These are phyloP conservation scores for Glarea lozoyensis DNA, from an alignment of 495 filamentous ascomycete genomes.

Conservation along the genomic window DNA sequence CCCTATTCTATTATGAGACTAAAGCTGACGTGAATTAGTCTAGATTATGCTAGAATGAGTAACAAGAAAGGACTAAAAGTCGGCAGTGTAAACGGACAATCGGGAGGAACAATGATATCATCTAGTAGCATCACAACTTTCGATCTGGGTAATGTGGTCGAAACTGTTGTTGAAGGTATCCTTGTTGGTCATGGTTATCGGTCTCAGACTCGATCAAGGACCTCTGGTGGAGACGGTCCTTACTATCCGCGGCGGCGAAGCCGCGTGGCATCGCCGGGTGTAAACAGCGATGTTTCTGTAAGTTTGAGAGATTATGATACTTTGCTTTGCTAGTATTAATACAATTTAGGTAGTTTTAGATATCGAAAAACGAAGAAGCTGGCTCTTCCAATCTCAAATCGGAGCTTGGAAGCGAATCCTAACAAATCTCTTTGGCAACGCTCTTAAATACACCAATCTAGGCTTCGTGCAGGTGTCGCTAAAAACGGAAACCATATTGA, in stretches of 20 bases:
- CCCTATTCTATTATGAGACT: slow-evolving; percentile 22
- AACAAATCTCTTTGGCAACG: slow-evolving; percentile 75
- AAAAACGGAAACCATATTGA: background rate
- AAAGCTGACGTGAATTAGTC: slow-evolving; percentile 58
- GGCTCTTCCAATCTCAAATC: slow-evolving; percentile 18
- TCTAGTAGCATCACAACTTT: background rate
- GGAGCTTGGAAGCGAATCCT: slow-evolving; percentile 59
- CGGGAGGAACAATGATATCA: background rate
- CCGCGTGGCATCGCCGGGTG: too few species aligned
- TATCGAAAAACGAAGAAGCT: slow-evolving; percentile 17
- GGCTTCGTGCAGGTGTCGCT: slow-evolving; percentile 47
- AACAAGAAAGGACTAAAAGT: background rate
- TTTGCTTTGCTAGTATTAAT: too few species aligned
- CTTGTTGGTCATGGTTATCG: slow-evolving; percentile 21
- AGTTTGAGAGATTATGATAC: too few species aligned
- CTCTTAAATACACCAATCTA: slow-evolving; percentile 63
- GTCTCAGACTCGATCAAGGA: too few species aligned
- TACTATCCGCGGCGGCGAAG: too few species aligned
- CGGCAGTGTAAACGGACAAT: background rate
- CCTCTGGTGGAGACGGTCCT: too few species aligned
- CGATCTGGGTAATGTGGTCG: slow-evolving; percentile 17
- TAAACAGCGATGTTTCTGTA: too few species aligned
- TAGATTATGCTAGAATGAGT: slow-evolving; percentile 50
- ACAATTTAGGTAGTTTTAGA: too few species aligned
- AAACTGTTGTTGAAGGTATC: slow-evolving; percentile 35